These are phyloP conservation scores for Linderniella brevidens DNA, from an alignment of 257 asterid genomes.

Conservation along the genomic window DNA sequence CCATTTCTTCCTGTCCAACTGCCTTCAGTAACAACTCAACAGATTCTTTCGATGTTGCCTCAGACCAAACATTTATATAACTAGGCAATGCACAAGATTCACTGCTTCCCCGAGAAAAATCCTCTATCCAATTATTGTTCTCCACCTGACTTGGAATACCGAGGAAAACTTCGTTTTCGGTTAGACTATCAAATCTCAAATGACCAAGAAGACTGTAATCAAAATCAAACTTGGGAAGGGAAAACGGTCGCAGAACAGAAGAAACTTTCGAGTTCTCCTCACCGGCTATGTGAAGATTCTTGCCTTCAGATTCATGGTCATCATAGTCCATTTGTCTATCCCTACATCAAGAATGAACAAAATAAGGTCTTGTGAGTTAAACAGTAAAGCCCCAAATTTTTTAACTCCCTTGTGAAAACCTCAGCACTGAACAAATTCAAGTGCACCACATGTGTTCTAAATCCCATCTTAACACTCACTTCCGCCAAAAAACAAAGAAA, in stretches of 20 bases:
- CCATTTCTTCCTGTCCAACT: constrained; percentile 90
- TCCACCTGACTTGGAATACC: constrained; percentile 97
- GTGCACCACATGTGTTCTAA: too few relatives aligned
- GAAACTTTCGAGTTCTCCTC: constrained; percentile 82
- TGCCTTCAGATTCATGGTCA: constrained; percentile 83
- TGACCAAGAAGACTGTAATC: constrained; percentile 71
- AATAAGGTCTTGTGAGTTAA: too few relatives aligned
- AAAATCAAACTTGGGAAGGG: constrained; percentile 95
- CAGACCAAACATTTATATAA: constrained; percentile 97
- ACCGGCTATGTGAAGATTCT: constrained; percentile 65
- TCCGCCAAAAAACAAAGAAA: too few relatives aligned
- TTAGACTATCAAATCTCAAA: constrained; percentile 91
- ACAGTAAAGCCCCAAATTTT: too few relatives aligned
- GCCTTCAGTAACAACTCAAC: constrained; percentile 93
- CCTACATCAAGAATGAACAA: constrained; percentile 16
- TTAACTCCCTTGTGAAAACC: too few relatives aligned
- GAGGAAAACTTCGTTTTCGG: constrained; percentile 96
- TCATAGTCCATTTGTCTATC: constrained; percentile 79
- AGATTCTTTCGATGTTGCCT: constrained; percentile 97
- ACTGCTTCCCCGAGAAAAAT: constrained; percentile 76
- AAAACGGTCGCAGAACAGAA: constrained; percentile 67
- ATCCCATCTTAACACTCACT: too few relatives aligned
- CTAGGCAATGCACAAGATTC: constrained; percentile 82
- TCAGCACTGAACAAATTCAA: too few relatives aligned
- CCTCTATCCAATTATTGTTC: constrained; percentile 96